Conservation (phyloP, 2,329 filamentous ascomycete genomes). For the Verticillium isaacii region DNA sequence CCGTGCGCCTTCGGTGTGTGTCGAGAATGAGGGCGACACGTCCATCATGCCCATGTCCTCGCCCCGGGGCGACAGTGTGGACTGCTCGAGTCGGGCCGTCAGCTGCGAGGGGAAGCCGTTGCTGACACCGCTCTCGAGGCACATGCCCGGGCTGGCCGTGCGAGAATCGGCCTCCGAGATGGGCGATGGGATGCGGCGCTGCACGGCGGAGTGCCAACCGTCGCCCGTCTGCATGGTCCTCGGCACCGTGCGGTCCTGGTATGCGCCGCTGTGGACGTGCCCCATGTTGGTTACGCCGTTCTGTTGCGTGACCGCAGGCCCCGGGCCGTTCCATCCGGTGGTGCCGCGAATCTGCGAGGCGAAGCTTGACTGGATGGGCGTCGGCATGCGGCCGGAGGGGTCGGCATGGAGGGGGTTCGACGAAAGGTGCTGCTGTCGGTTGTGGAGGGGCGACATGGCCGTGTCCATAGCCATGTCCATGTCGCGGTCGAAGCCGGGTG, state of each 20-base stretch:
- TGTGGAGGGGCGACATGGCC: constrained; percentile 23
- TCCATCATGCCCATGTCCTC: constrained; percentile 27
- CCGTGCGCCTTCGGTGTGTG: not conserved
- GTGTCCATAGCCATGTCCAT: constrained; percentile 47
- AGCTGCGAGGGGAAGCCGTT: constrained; percentile 27
- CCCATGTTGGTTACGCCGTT: constrained; percentile 32
- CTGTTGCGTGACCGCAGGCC: constrained; percentile 22
- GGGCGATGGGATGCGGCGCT: constrained; percentile 52
- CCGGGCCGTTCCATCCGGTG: constrained; percentile 35
- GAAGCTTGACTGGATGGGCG: constrained; percentile 56
- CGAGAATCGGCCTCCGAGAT: constrained; percentile 47
- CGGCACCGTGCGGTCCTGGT: constrained; percentile 39
- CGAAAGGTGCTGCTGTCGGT: constrained; percentile 15
- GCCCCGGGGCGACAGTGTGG: constrained; percentile 4
- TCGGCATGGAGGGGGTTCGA: constrained; percentile 6
- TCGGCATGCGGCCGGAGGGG: constrained; percentile 47
- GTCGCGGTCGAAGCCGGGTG: constrained; percentile 30
- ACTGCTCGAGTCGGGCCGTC: constrained; percentile 27
- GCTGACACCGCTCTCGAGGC: constrained; percentile 14
- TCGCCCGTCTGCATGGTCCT: constrained; percentile 37
- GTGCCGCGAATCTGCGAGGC: constrained; percentile 49
- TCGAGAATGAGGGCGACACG: constrained; percentile 5
- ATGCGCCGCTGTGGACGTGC: constrained; percentile 28
- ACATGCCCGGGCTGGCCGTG: constrained; percentile 23
- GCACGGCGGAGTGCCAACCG: constrained; percentile 50